Conservation (phyloP, 306 rosid species). For the Luffa acutangula region DNA sequence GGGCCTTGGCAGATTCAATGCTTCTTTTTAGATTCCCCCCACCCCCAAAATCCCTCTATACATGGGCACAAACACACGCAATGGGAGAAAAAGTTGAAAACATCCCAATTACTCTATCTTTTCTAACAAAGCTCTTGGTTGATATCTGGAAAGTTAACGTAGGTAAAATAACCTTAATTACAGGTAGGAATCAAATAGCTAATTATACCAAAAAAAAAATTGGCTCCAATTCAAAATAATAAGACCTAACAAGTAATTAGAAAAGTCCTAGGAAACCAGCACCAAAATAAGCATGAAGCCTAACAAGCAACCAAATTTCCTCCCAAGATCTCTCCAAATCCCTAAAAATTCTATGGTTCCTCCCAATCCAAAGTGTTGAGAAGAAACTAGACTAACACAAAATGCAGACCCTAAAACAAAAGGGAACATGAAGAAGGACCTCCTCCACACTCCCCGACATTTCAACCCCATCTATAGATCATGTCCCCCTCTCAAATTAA, state of each 20-base stretch:
- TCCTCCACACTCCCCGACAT: background rate
- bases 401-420: background rate
- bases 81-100: background rate
- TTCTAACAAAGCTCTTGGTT: too few species aligned
- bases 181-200: too few species aligned
- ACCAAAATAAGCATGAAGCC: background rate
- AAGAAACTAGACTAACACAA: background rate
- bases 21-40: background rate
- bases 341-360: background rate
- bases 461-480: background rate
- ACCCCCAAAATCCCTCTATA: too few species aligned
- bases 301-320: background rate
- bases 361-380: background rate
- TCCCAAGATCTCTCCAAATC: background rate
- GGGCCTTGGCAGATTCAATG: background rate
- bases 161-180: too few species aligned
- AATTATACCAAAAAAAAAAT: too few species aligned
- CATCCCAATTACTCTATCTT: too few species aligned
- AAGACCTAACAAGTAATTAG: too few species aligned
- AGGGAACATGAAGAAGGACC: background rate
- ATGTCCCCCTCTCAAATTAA: background rate
- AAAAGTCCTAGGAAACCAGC: too few species aligned
- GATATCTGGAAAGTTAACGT: too few species aligned
- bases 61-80: too few species aligned
- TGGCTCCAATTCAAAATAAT: too few species aligned